Conservation (phyloP, 306 rosid genomes). For the Castanea crenata region DNA sequence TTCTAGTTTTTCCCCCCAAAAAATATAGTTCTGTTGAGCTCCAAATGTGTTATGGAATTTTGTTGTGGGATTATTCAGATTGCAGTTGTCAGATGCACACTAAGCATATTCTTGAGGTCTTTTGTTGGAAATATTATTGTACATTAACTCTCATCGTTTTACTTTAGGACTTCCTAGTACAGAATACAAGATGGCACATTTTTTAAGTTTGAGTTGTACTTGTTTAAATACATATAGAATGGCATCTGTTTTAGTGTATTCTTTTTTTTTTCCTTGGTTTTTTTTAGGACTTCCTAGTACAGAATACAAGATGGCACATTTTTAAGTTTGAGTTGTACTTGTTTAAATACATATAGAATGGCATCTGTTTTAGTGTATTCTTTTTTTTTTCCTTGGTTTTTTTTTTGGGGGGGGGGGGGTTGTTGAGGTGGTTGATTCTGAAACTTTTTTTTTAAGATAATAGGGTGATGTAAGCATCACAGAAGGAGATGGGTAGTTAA, state of each 20-base stretch:
- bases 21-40: not conserved
- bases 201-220: not conserved
- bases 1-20: not conserved
- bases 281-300: not conserved
- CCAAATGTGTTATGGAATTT: not conserved
- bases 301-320: not conserved
- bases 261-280: too few species aligned
- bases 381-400: not conserved
- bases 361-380: too few species aligned
- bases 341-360: not conserved
- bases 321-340: not conserved
- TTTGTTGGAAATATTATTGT: not conserved
- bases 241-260: too few species aligned
- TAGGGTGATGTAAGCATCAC: too few species aligned
- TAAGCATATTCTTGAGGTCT: not conserved
- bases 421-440: not conserved
- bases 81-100: not conserved
- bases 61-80: not conserved
- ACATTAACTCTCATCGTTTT: not conserved
- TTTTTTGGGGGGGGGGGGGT: not conserved
- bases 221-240: not conserved
- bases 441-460: too few species aligned
- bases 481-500: too few species aligned
- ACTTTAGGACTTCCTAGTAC: not conserved
- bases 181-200: not conserved